Evolutionary conservation across 495 filamentous ascomycete genomes (phyloP).

Genomic region (Zalerion maritima): DNA sequence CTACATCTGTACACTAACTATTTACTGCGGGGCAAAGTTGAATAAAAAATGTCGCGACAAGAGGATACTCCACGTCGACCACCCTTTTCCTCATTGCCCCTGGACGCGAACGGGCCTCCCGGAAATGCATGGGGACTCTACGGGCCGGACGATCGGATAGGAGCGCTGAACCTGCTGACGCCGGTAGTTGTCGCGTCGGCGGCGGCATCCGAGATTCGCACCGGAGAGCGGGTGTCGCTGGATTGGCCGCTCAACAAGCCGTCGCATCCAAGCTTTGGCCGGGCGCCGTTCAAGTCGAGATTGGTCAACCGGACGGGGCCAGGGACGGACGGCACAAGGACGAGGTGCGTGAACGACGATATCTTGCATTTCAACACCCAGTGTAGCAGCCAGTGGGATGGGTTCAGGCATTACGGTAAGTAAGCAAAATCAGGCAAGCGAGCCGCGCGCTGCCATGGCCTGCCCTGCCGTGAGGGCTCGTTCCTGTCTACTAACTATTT

Average conservation of each 20-base stretch:
- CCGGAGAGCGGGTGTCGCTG: constrained; percentile 32
- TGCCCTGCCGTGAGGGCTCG: no score
- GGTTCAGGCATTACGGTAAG: constrained; percentile 59
- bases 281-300: constrained; percentile 16
- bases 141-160: constrained; percentile 28
- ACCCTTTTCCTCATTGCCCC: no score
- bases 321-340: no score
- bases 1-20: no score
- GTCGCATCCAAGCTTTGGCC: constrained; percentile 15
- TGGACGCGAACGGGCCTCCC: constrained; percentile 26
- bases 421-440: no score
- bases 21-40: no score
- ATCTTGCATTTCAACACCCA: constrained; percentile 65
- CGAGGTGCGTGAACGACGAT: constrained; percentile 43
- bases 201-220: constrained; percentile 30
- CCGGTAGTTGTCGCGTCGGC: constrained; percentile 20
- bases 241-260: constrained; percentile 30
- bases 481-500: no score
- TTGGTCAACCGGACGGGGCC: no score
- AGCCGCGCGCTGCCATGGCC: no score
- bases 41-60: no score
- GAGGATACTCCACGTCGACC: no score
- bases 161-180: constrained; percentile 37
- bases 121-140: constrained; percentile 39
- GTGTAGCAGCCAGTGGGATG: constrained; percentile 65